Conservation (phyloP, 2,329 filamentous ascomycete genomes). For the Talaromyces rugulosus region DNA sequence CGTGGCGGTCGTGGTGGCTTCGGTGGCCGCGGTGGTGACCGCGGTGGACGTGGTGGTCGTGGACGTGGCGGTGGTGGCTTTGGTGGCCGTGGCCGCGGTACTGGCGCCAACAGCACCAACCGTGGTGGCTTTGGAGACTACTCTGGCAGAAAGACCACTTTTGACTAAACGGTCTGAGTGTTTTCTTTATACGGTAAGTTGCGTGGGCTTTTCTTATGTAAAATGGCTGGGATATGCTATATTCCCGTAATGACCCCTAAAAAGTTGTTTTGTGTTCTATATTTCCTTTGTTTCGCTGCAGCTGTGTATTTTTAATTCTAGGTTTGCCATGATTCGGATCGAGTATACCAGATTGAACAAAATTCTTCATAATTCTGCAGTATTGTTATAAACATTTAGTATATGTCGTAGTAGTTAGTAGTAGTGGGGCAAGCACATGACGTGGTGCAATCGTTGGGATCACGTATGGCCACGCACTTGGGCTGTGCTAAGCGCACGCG, state of each 20-base stretch:
- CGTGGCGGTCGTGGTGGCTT: conserved; percentile 43
- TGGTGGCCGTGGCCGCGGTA: conserved; percentile 33
- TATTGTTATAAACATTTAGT: too few relatives aligned
- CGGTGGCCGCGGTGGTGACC: conserved; percentile 49
- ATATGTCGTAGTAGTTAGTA: background rate
- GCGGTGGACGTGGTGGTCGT: conserved; percentile 51
- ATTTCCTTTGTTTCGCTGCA: background rate
- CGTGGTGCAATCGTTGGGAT: background rate
- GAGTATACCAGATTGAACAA: background rate
- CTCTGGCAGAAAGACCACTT: conserved; percentile 76
- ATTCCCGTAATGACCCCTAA: background rate
- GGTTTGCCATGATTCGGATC: background rate
- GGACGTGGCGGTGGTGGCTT: conserved; percentile 42
- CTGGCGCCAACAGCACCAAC: conserved; percentile 35
- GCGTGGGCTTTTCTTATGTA: background rate
- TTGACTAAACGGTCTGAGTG: conserved; percentile 34
- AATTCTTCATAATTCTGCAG: background rate
- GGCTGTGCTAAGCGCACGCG: background rate
- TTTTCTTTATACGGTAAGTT: conserved; percentile 11
- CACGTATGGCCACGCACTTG: conserved; percentile 4
- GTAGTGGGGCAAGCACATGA: conserved; percentile 2
- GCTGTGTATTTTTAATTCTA: background rate
- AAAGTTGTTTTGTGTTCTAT: background rate
- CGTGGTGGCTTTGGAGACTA: conserved; percentile 54
- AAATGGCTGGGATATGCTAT: background rate